Evolutionary conservation across 352 stramenopile species (phyloP), one percentile per base, ranked within the genome.

Genomic region (Phytophthora fragariae): DNA sequence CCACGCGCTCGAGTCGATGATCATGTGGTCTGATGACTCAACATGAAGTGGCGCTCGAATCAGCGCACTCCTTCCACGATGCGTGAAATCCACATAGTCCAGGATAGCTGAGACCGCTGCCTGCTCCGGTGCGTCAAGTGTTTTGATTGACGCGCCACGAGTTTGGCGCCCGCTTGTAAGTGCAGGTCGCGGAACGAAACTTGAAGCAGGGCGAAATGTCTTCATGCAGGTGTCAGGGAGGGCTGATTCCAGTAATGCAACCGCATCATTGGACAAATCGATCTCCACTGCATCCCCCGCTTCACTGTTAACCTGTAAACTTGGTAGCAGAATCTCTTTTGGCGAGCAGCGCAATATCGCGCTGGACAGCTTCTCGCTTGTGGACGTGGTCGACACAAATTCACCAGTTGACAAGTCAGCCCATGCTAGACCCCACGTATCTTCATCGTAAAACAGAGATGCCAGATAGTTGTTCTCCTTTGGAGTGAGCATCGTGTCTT

Each of bases 381-480:
- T 86, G 0, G 86, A 76, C 0, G 76, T 88, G 5, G 87, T 89
- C 1, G 82, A 90, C 1, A 92, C 76, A 58, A 95, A 95, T 64
- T 95, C 88, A 5, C 88, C 88, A 3, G 88, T 95, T 0, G 88
- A 95, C 35, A 95, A 61, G 47, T 95, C 88, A 2, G 88, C 81
- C 86, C 86, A 95, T 7, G 88, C 88, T 21, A 94, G 58, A 1
- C 87, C 84, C 82, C 83, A 90, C 33, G 24, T 69, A 17, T 75
- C 60, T 8, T 76, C 35, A 1, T 68, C 64, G 24, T 80, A 75
- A 54, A 65, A 89, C 10, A 93, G 72, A 9, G 88, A 81, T 0
- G 82, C 88, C 11, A 95, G 62, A 62, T 95, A 93, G 62, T 95
- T 93, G 70, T 93, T 95, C 59, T 95, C 86, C 10, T 84, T 83